Evolutionary conservation across 345 rosid genomes (phyloP), one percentile per base, ranked within the genome.

Genomic region (Gossypium stocksii): DNA sequence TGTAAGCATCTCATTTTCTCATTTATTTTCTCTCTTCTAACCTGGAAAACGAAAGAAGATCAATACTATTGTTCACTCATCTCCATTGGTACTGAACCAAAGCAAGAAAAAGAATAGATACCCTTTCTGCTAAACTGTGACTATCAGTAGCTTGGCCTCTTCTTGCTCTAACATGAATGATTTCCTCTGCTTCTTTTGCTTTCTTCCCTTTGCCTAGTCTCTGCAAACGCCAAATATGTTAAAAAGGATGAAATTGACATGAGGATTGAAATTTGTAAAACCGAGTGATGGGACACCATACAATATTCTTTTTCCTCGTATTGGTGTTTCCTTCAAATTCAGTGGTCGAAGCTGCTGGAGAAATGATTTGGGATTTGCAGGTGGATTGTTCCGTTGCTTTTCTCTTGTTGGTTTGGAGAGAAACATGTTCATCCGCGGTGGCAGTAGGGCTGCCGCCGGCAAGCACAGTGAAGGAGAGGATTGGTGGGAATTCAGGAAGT

Each of bases 71-170:
- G 16, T 62, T 48, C 56, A 52, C 19, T 52, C 56, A 70, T 14
- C n/a, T 23, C 44, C 25, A 5, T 52, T 16, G 2, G 7, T 17
- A 10, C 2, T 44, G 25, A 46, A 49, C 15, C 15, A 59, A 3
- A 27, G 17, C 15, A 54, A 54, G 58, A 16, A 62, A 62, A 29
- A 34, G 16, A 34, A 17, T 7, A 2, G 60, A 71, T 76, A 87
- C 91, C 79, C 88, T 83, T 82, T 88, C 91, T 17, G 91, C 89
- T 71, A 84, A 81, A 76, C 91, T 88, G 65, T 88, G 91, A 72
- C 86, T 84, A 53, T 88, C 91, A 41, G 91, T 88, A 48, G 89
- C 91, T 76, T 86, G 89, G 22, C 91, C 77, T 22, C 77, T 74
- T 74, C 71, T 65, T 34, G 77, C 77, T 63, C 77, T 74, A 53